Base-by-base conservation (phyloP, 768 basidiomycete genomes). In the Filobasidium floriforme region DNA sequence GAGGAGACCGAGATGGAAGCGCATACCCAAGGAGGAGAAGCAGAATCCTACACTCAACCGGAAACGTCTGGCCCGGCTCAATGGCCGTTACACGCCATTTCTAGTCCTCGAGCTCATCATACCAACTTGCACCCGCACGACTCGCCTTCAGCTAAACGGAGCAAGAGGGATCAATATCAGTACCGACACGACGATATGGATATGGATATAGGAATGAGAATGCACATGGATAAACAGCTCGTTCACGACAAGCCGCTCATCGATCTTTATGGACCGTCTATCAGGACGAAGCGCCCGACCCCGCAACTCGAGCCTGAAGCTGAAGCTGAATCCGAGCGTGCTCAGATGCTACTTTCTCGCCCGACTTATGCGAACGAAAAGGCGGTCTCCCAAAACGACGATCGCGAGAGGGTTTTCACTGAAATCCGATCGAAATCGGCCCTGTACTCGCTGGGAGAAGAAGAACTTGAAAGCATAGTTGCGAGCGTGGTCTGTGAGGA, bases 21-120 rank as follows among this genome's bases (percentile, higher is more conserved):
- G 22, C 32, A 37, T 54, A 22, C 11, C 11, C 10, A 54, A 11
- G 18, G 22, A 57, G 54, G 14, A 19, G 18, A 57, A 24, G 18
- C 54, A 15, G 54, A 57, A 57, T 57, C 54, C 7, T 57, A 7
- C 26, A 57, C 54, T 57, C 54, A 57, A 57, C 22, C 54, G 18
- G 54, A 57, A n/a, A 57, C 54, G 22, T 14, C 15, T n/a, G 26
- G 7, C 24, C 26, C 54, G 12, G 29, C 24, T 24, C 54, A 24
- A 57, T 57, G 19, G 19, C 54, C 54, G 15, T 32, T 57, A 28
- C 54, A 57, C 26, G 18, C 54, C 5, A 57, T 6, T 15, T 57
- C 54, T 28, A 57, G 54, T 26, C 54, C 29, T 57, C 6, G 54
- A 15, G 54, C 54, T 15, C 54, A 6, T 57, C 54, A 22, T 24